Conservation (phyloP, 2,329 filamentous ascomycete species). For the Biscogniauxia marginata region DNA sequence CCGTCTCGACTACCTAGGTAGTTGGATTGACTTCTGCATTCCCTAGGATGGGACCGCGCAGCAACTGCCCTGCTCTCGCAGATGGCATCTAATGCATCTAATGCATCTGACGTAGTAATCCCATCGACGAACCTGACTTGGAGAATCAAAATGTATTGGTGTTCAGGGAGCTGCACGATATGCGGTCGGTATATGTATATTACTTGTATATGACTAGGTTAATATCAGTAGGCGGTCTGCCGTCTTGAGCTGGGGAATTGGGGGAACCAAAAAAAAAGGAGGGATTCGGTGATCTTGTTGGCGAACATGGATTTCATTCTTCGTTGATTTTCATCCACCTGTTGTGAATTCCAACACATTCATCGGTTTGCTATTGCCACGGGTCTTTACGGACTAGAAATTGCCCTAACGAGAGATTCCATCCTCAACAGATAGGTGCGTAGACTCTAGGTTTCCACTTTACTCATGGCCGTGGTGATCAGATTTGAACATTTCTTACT, state of each 20-base stretch:
- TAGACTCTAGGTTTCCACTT: too few species aligned
- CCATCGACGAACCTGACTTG: not conserved
- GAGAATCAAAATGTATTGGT: not conserved
- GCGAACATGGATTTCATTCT: not conserved
- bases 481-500: too few species aligned
- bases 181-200: not conserved
- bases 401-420: too few species aligned
- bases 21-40: constrained; percentile 84
- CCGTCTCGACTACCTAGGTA: constrained; percentile 76
- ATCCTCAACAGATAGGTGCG: too few species aligned
- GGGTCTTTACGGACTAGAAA: too few species aligned
- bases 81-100: not conserved
- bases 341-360: too few species aligned
- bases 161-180: not conserved
- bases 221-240: not conserved
- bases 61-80: not conserved
- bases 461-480: too few species aligned
- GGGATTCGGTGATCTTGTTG: not conserved
- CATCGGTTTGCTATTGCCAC: too few species aligned
- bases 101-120: not conserved
- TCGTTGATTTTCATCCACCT: not conserved
- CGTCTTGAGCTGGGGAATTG: not conserved
- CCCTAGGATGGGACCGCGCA: constrained; percentile 38
- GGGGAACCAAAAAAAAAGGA: not conserved
- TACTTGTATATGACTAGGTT: not conserved